A percentile compares a stretch with the other conserved stretches of the same genome.
phyloP scores from a whole-genome alignment of 2,329 filamentous ascomycete species.

The Hyphodiscus sp. region DNA sequence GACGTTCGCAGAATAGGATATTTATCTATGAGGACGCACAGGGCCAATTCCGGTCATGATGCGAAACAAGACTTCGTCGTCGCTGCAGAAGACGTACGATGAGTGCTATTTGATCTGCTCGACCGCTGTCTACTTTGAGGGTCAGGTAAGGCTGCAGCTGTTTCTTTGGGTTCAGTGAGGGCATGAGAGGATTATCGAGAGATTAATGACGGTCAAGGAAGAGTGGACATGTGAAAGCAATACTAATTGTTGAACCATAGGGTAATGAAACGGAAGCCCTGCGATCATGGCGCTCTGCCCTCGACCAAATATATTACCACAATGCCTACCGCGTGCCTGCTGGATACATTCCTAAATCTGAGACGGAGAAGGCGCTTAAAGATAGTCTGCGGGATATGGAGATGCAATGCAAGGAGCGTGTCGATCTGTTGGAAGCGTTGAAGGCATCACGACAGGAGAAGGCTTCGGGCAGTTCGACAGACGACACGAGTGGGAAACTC shows the following conservation, averaged over 20 bases:
- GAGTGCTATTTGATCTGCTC: conserved; percentile 93
- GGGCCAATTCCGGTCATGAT: conserved; percentile 29
- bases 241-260: conserved; percentile 39
- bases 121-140: conserved; percentile 93
- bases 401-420: conserved; percentile 85
- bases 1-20: not conserved
- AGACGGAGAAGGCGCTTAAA: conserved; percentile 76
- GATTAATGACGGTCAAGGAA: not conserved
- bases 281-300: conserved; percentile 80
- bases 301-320: conserved; percentile 84
- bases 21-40: not conserved
- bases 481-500: conserved; percentile 19
- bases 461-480: conserved; percentile 17
- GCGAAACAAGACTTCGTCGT: conserved; percentile 57
- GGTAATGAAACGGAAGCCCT: conserved; percentile 88
- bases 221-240: not conserved
- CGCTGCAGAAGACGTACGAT: conserved; percentile 95
- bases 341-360: conserved; percentile 63
- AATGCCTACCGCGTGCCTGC: conserved; percentile 68
- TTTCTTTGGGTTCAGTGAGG: not conserved
- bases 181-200: no score
- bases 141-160: conserved; percentile 55
- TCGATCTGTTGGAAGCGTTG: conserved; percentile 80
- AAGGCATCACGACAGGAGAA: conserved; percentile 54
- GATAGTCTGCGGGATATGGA: conserved; percentile 80